A percentile compares a stretch with the other conserved stretches of the same genome.
These are phyloP conservation scores for Clarireedia hainanense DNA, from an alignment of 2,329 filamentous ascomycete species.

Conservation along the genomic window DNA sequence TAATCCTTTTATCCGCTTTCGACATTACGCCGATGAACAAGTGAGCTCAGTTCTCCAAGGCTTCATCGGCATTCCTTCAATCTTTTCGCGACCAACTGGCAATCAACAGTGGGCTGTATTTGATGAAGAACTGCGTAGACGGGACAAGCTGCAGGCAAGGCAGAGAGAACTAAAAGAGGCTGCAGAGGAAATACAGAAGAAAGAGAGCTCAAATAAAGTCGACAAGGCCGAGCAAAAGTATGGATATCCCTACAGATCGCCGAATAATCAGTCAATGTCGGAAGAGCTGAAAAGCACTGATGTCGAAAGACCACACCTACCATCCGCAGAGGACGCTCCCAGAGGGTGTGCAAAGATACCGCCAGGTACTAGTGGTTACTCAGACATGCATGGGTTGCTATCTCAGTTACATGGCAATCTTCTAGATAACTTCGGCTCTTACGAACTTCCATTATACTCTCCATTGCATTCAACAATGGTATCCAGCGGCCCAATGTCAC, in stretches of 20 bases:
- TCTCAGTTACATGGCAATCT: not conserved
- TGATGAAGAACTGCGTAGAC: conserved; percentile 22
- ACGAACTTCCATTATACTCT: conserved; percentile 25
- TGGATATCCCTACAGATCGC: too few species aligned
- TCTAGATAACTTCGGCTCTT: not conserved
- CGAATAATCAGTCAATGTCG: too few species aligned
- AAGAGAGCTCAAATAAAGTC: too few species aligned
- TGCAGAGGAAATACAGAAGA: conserved; percentile 8
- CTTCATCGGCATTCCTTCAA: conserved; percentile 27
- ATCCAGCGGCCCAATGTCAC: conserved; percentile 26
- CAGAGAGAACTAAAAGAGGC: conserved; percentile 19
- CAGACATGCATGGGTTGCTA: too few species aligned
- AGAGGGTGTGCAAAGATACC: conserved; percentile 14
- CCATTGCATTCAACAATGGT: conserved; percentile 35
- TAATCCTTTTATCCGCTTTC: conserved; percentile 28
- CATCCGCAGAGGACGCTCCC: conserved; percentile 4
- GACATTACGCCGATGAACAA: conserved; percentile 25
- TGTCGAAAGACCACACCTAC: not conserved
- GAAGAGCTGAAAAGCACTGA: too few species aligned
- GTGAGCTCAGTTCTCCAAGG: conserved; percentile 28
- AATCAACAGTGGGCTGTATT: conserved; percentile 22
- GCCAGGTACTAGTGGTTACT: not conserved
- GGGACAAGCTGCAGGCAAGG: conserved; percentile 22
- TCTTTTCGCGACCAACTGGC: conserved; percentile 19
- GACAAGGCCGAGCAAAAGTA: too few species aligned